Base-by-base conservation (phyloP, 495 filamentous ascomycete species). In the Penicillium egyptiacum region DNA sequence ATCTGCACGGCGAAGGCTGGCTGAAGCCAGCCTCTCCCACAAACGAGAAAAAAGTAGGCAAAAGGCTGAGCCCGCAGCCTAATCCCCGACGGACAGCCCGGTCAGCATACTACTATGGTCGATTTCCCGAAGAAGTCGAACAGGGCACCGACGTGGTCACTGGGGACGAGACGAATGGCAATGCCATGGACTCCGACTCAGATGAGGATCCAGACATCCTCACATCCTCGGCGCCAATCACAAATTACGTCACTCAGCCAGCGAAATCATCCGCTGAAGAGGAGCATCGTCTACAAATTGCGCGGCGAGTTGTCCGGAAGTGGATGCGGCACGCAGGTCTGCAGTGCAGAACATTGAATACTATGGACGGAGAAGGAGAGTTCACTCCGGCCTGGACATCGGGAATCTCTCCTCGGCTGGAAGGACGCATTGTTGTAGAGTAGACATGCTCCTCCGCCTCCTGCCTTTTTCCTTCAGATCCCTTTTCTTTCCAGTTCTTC, bases 261-360 rank as follows among this genome's bases (percentile, higher is more conserved):
- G 75, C 74, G 6, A 65, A 49, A 7, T 75, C 74, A 16, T 56
- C 74, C 0, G 70, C 62, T 6, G 75, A 79, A 11, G 74, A 78
- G 44, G 72, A 77, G 31, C 57, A 59, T 37, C 72, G 69, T 14
- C 64, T 76, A 12, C 69, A 72, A 6, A 66, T 89, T 8, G 84
- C 83, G 61, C 79, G 88, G 9, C 79, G 80, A 33, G 82, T 84
- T 4, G 83, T 85, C 48, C 72, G 71, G 17, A 90, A 89, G 66
- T 96, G 92, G 92, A 88, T 87, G 70, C 78, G 84, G 9, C 60
- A 86, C 37, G 85, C 87, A 0, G 83, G 86, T 0, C 73, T 94
- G 22, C 63, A 82, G 20, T 71, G 76, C 42, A 56, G 55, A 3
- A 43, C 25, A 1, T 45, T 71, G 17, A 57, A 67, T 65, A 77